phyloP scores from a whole-genome alignment of 331 rosid species.

The Pyrus hybrid region DNA sequence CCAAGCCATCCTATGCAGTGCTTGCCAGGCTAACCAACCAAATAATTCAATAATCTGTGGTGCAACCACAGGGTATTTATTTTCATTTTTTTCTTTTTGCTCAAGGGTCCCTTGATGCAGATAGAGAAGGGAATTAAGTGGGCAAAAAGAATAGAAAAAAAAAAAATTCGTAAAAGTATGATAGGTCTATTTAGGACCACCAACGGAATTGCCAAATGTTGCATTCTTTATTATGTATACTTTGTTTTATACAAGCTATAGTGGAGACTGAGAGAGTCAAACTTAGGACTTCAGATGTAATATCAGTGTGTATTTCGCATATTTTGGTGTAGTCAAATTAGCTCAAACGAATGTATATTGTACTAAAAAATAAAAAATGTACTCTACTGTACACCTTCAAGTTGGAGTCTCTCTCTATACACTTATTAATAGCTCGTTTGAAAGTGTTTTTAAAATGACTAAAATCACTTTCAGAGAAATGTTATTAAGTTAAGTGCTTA shows the following conservation, averaged over 20 bases:
- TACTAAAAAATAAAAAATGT: too few species aligned
- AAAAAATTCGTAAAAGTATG: neutral
- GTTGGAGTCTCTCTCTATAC: neutral
- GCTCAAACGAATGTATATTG: neutral
- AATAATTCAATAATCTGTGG: neutral
- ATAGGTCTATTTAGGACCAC: constrained; percentile 11
- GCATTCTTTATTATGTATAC: neutral
- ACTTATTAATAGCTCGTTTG: too few species aligned
- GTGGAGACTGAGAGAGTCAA: neutral
- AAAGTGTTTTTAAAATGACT: too few species aligned
- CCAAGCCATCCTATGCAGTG: neutral
- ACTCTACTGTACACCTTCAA: too few species aligned
- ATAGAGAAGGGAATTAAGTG: neutral
- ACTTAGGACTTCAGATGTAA: neutral
- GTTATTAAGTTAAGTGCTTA: too few species aligned
- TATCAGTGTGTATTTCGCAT: too few species aligned
- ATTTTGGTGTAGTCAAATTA: neutral
- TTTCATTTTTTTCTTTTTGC: neutral
- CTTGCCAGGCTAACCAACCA: neutral
- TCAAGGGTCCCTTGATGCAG: neutral
- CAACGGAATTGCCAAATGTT: neutral
- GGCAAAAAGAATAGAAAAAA: neutral
- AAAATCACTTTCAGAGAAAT: too few species aligned
- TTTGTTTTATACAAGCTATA: neutral
- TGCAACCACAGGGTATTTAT: neutral